Conservation (phyloP, 257 asterid genomes). For the Nicotiana tabacum region DNA sequence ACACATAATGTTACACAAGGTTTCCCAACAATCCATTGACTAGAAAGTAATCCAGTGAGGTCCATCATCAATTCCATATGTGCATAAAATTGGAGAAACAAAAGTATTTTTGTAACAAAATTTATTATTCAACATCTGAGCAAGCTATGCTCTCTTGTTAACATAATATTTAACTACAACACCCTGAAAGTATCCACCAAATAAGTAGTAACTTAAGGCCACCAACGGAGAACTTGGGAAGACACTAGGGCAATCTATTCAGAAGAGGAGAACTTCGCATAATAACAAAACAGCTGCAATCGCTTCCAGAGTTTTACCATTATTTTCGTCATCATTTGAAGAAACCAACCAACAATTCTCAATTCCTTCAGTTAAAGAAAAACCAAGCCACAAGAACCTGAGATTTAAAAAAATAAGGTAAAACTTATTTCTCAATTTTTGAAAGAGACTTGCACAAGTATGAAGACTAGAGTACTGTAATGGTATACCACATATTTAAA, state of each 20-base stretch:
- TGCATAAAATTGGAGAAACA: background rate
- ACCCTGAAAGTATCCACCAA: background rate
- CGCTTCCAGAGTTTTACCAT: slow-evolving; percentile 15
- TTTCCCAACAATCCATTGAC: background rate
- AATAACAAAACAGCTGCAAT: slow-evolving; percentile 1
- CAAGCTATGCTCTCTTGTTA: background rate
- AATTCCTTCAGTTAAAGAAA: slow-evolving; percentile 27
- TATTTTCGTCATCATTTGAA: slow-evolving; percentile 11
- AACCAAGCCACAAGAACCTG: slow-evolving; percentile 37
- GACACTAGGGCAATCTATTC: background rate
- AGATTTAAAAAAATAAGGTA: background rate
- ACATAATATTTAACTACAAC: background rate
- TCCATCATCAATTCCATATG: background rate
- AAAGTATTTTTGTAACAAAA: background rate
- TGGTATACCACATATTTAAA: slow-evolving; percentile 35
- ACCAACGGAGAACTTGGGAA: background rate
- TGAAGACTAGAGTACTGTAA: background rate
- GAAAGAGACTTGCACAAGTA: background rate
- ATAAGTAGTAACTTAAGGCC: background rate
- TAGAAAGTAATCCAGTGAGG: background rate
- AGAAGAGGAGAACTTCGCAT: background rate
- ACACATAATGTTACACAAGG: background rate
- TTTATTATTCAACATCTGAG: background rate
- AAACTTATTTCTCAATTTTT: background rate
- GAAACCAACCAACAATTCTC: slow-evolving; percentile 22